Evolutionary conservation across 768 basidiomycete genomes (phyloP).

Genomic region (Lactarius indigo): DNA sequence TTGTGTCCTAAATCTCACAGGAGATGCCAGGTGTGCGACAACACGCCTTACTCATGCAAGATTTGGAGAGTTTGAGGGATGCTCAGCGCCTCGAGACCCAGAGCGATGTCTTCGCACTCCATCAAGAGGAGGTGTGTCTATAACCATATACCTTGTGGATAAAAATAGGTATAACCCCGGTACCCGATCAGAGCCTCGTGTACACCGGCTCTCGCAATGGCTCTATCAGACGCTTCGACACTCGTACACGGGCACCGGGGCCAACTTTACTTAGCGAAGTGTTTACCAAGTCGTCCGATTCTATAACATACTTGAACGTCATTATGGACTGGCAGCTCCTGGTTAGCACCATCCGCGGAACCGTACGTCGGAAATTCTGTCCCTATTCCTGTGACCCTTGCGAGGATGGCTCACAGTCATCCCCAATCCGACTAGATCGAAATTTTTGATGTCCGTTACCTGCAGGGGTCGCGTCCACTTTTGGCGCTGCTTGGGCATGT

Average conservation of each 20-base stretch:
- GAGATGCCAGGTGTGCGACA: constrained; percentile 46
- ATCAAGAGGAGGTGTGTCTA: constrained; percentile 45
- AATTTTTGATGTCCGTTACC: constrained; percentile 60
- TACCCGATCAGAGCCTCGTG: constrained; percentile 20
- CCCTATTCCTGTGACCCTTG: background rate
- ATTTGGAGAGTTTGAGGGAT: constrained; percentile 41
- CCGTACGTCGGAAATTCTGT: constrained; percentile 39
- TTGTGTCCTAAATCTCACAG: constrained; percentile 6
- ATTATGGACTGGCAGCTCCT: constrained; percentile 52
- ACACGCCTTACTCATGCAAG: constrained; percentile 49
- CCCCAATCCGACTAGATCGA: constrained; percentile 44
- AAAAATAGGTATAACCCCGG: background rate
- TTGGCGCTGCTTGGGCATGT: constrained; percentile 51
- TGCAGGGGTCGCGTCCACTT: constrained; percentile 41
- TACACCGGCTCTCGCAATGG: constrained; percentile 49
- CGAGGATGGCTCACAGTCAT: constrained; percentile 12
- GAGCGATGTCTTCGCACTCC: constrained; percentile 64
- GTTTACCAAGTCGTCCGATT: constrained; percentile 37
- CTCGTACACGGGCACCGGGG: constrained; percentile 28
- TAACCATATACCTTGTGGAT: background rate
- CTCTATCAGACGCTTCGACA: constrained; percentile 53
- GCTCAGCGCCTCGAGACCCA: constrained; percentile 45
- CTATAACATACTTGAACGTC: constrained; percentile 52
- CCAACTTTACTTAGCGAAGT: constrained; percentile 40
- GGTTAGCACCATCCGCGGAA: constrained; percentile 55